Conservation (phyloP, 73 alveolate genomes). For the Stentor coeruleus region DNA sequence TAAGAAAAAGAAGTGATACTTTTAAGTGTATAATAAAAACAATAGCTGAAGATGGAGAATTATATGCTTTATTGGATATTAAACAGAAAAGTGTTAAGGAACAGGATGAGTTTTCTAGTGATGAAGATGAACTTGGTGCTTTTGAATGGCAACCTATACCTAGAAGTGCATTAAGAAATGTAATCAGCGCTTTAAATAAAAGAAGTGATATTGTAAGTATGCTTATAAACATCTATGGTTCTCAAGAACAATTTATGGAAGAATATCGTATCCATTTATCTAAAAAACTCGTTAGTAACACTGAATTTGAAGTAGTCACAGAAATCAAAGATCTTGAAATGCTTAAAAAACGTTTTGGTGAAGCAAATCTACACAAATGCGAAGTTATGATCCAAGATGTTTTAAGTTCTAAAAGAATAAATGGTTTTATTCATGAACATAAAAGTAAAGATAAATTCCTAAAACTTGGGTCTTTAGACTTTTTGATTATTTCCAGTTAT, state of each 20-base stretch:
- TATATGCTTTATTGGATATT: constrained; percentile 66
- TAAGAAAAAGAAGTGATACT: constrained; percentile 73
- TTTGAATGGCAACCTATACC: constrained; percentile 88
- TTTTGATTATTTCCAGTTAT: constrained; percentile 53
- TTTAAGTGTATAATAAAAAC: constrained; percentile 78
- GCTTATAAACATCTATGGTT: constrained; percentile 83
- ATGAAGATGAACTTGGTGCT: constrained; percentile 85
- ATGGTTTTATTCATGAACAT: constrained; percentile 35
- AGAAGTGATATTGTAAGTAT: constrained; percentile 85
- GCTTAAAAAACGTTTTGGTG: constrained; percentile 84
- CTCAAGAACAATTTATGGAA: constrained; percentile 81
- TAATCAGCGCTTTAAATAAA: constrained; percentile 68
- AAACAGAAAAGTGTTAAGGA: constrained; percentile 45
- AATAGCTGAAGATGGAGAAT: constrained; percentile 76
- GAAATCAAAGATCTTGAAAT: constrained; percentile 83
- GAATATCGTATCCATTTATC: constrained; percentile 78
- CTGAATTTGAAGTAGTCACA: constrained; percentile 53
- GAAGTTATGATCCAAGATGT: constrained; percentile 88
- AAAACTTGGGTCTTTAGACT: constrained; percentile 38
- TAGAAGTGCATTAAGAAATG: constrained; percentile 53
- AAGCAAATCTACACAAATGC: constrained; percentile 67
- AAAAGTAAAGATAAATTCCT: constrained; percentile 38
- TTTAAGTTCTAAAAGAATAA: constrained; percentile 70
- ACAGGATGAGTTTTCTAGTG: constrained; percentile 77
- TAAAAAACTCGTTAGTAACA: constrained; percentile 65